Percentiles rank a stretch among this genome's conserved stretches.
Evolutionary conservation across 208 protist genomes (phyloP).

Genomic region (Leishmania major): DNA sequence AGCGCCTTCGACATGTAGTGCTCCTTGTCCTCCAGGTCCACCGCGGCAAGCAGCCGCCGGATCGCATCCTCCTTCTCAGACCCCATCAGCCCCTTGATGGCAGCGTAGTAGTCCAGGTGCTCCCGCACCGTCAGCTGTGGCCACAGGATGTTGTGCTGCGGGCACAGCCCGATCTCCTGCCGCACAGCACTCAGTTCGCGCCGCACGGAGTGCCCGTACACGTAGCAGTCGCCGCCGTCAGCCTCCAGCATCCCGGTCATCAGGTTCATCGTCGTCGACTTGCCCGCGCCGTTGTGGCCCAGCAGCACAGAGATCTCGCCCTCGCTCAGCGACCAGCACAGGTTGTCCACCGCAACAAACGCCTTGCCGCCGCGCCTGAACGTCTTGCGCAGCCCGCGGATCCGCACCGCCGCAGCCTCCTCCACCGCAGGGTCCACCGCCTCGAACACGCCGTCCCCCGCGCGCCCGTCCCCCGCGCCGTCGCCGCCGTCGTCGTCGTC

Average conservation of each 20-base stretch:
- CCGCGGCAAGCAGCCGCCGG: slow-evolving; percentile 41
- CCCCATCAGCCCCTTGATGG: slow-evolving; percentile 82
- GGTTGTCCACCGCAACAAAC: slow-evolving; percentile 70
- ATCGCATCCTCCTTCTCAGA: slow-evolving; percentile 33
- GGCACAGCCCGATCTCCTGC: slow-evolving; percentile 74
- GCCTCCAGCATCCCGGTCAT: slow-evolving; percentile 79
- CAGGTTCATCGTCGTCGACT: slow-evolving; percentile 82
- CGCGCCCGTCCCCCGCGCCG: slow-evolving; percentile 27
- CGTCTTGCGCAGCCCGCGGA: slow-evolving; percentile 36
- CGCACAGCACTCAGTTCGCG: slow-evolving; percentile 45
- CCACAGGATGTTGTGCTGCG: slow-evolving; percentile 66
- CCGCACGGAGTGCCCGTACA: slow-evolving; percentile 74
- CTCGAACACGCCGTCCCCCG: slow-evolving; percentile 25
- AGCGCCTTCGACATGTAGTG: slow-evolving; percentile 47
- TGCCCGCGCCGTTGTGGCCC: slow-evolving; percentile 85
- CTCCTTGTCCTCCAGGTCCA: slow-evolving; percentile 69
- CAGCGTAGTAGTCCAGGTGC: slow-evolving; percentile 90
- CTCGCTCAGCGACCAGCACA: slow-evolving; percentile 55
- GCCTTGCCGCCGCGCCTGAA: slow-evolving; percentile 39
- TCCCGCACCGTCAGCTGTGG: slow-evolving; percentile 86
- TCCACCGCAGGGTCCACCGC: slow-evolving; percentile 31
- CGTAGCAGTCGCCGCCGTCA: slow-evolving; percentile 66
- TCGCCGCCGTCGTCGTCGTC: not conserved
- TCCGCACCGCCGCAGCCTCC: slow-evolving; percentile 14
- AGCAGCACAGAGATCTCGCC: slow-evolving; percentile 75